phyloP scores from a whole-genome alignment of 805 yeast species.

The Saturnispora mendoncae region DNA sequence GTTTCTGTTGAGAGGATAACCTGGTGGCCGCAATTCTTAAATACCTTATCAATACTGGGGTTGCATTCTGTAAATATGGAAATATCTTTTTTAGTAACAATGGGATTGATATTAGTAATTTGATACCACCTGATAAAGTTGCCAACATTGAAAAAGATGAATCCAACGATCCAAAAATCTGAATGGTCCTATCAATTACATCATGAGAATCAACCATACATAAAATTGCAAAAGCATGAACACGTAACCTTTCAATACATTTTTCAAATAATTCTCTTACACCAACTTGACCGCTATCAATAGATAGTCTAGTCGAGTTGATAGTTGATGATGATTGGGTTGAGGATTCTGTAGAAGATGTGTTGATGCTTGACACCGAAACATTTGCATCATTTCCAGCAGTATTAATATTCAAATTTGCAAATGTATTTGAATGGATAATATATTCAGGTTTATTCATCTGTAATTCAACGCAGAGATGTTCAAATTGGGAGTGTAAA shows the following conservation, averaged over 20 bases:
- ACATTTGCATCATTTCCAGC: constrained; percentile 5
- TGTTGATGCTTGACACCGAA: neutral
- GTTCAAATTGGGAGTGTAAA: constrained; percentile 19
- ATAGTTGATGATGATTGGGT: neutral
- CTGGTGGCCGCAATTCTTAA: constrained; percentile 14
- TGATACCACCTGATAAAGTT: constrained; percentile 21
- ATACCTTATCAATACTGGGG: constrained; percentile 14
- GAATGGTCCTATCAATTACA: constrained; percentile 12
- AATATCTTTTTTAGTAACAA: constrained; percentile 14
- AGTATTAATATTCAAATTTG: neutral
- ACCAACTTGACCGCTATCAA: neutral
- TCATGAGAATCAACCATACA: constrained; percentile 17
- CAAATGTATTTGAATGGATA: neutral
- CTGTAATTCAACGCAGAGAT: constrained; percentile 23
- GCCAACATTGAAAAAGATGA: constrained; percentile 14
- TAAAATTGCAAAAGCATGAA: constrained; percentile 22
- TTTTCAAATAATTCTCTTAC: neutral
- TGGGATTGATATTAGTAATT: constrained; percentile 19
- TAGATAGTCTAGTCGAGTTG: neutral
- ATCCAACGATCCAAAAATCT: constrained; percentile 15
- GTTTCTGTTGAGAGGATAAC: constrained; percentile 10
- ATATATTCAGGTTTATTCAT: constrained; percentile 22
- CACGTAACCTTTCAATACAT: constrained; percentile 18
- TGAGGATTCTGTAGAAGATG: neutral
- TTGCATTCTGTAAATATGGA: constrained; percentile 16